Percentiles rank a stretch among this genome's conserved stretches.
Evolutionary conservation across 257 asterid genomes (phyloP).

Genomic region (Cinchona pubescens): DNA sequence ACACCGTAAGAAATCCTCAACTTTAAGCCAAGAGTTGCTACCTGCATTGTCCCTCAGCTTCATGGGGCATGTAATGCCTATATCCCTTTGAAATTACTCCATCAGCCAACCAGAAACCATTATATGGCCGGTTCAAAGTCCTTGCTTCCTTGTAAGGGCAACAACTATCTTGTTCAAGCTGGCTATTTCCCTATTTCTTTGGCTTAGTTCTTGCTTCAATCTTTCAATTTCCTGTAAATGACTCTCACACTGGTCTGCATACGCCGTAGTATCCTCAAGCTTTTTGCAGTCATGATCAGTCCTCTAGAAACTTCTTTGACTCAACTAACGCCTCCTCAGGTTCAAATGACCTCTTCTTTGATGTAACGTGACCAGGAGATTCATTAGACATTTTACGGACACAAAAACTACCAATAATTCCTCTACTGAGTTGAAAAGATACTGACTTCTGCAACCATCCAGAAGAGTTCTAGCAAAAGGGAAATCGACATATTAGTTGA

Average conservation of each 20-base stretch:
- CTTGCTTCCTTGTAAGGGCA: conserved; percentile 78
- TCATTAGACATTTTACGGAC: conserved; percentile 41
- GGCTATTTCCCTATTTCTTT: conserved; percentile 65
- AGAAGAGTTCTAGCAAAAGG: conserved; percentile 48
- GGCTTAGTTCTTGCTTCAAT: conserved; percentile 51
- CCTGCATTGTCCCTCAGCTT: neutral
- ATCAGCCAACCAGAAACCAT: neutral
- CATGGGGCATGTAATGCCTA: neutral
- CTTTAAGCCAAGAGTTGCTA: neutral
- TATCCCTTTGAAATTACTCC: neutral
- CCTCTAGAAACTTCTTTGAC: conserved; percentile 46
- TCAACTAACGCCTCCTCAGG: conserved; percentile 25
- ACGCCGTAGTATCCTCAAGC: conserved; percentile 21
- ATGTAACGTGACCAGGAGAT: conserved; percentile 13
- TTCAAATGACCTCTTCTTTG: conserved; percentile 51
- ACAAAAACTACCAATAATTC: conserved; percentile 38
- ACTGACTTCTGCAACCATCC: conserved; percentile 63
- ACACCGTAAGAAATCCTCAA: neutral
- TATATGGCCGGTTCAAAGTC: conserved; percentile 38
- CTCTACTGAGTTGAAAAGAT: conserved; percentile 42
- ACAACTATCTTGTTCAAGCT: conserved; percentile 60
- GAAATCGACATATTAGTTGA: neutral
- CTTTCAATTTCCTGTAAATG: conserved; percentile 55
- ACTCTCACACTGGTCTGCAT: conserved; percentile 30
- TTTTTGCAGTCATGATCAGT: conserved; percentile 20